phyloP scores from a whole-genome alignment of 2,329 filamentous ascomycete species.

The Acrodontium crateriforme region DNA sequence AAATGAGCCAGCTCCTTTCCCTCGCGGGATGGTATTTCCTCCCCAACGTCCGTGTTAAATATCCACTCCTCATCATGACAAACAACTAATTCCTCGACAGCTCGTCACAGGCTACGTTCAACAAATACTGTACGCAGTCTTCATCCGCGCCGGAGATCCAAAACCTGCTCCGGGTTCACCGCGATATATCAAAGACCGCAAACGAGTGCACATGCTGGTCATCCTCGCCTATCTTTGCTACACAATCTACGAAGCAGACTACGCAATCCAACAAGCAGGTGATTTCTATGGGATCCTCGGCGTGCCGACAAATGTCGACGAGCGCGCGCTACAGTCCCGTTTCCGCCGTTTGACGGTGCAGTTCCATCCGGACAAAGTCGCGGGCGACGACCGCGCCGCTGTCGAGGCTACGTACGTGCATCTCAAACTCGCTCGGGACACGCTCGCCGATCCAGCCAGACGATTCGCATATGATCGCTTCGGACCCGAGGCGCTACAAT shows the following conservation, averaged over 20 bases:
- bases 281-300: slow-evolving; percentile 71
- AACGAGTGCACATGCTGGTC: slow-evolving; percentile 70
- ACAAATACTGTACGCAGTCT: slow-evolving; percentile 70
- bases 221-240: slow-evolving; percentile 75
- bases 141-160: slow-evolving; percentile 77
- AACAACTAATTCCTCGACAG: slow-evolving; percentile 29
- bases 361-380: slow-evolving; percentile 74
- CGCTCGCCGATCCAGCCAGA: slow-evolving; percentile 58
- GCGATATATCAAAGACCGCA: slow-evolving; percentile 59
- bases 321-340: slow-evolving; percentile 66
- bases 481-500: slow-evolving; percentile 55
- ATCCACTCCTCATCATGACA: neutral
- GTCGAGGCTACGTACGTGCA: slow-evolving; percentile 56
- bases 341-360: slow-evolving; percentile 62
- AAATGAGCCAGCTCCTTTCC: slow-evolving; percentile 38
- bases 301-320: slow-evolving; percentile 53
- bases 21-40: slow-evolving; percentile 49
- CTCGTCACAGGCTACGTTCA: slow-evolving; percentile 67
- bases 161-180: slow-evolving; percentile 56
- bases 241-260: slow-evolving; percentile 84
- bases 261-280: slow-evolving; percentile 55
- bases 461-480: slow-evolving; percentile 86
- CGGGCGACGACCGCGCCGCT: slow-evolving; percentile 25
- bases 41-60: slow-evolving; percentile 36
- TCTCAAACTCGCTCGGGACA: slow-evolving; percentile 72